phyloP scores from a whole-genome alignment of 148 eudicot genomes.

The Camellia granthamiana region DNA sequence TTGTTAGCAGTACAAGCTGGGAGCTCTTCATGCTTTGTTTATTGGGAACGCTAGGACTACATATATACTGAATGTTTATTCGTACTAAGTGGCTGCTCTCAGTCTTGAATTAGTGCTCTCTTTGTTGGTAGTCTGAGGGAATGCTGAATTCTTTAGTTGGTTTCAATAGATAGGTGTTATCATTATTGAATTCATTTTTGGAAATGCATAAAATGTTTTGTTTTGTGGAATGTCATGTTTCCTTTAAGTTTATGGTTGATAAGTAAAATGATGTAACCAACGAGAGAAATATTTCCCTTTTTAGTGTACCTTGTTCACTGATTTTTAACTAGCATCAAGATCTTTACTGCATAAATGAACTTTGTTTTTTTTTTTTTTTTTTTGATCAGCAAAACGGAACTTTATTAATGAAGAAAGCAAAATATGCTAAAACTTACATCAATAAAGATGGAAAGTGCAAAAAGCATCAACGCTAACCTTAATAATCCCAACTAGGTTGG shows the following conservation, averaged over 20 bases:
- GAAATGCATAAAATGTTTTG: not conserved
- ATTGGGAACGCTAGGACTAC: not conserved
- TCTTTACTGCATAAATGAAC: not conserved
- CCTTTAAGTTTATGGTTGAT: not conserved
- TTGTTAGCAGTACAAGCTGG: conserved; percentile 99
- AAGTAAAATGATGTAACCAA: not conserved
- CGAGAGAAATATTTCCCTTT: not conserved
- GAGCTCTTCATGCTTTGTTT: conserved; percentile 23
- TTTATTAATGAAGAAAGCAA: no score
- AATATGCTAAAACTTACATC: no score
- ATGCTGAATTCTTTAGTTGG: not conserved
- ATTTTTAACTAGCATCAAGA: not conserved
- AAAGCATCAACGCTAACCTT: no score
- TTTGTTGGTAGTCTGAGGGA: not conserved
- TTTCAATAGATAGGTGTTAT: not conserved
- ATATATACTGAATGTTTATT: not conserved
- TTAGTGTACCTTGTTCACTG: not conserved
- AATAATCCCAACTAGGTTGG: no score
- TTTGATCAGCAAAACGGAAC: no score
- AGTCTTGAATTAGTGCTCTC: not conserved
- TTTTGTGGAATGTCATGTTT: not conserved
- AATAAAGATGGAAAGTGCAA: no score
- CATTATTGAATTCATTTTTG: no score
- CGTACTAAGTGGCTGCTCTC: not conserved
- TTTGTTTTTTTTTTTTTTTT: no score